Percentiles rank a stretch among this genome's conserved stretches.
phyloP scores from a whole-genome alignment of 257 asterid species.

The Solanum corneliomulleri region DNA sequence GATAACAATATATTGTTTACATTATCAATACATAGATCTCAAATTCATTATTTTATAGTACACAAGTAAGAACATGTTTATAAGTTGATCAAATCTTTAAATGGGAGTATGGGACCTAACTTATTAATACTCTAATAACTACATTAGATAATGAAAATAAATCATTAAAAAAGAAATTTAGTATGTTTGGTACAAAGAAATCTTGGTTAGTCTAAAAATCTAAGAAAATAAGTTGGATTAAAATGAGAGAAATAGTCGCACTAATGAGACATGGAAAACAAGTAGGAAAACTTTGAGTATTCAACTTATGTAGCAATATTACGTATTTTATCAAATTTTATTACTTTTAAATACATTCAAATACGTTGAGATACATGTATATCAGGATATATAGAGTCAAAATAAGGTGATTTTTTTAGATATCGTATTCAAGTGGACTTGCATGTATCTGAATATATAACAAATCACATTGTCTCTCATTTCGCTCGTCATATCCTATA shows the following conservation, averaged over 20 bases:
- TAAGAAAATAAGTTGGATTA: neutral
- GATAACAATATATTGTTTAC: neutral
- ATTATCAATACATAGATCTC: neutral
- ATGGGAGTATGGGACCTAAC: neutral
- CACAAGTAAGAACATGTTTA: neutral
- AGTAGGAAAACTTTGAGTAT: neutral
- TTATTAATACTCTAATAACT: neutral
- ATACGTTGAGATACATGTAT: too few species aligned
- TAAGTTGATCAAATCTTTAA: neutral
- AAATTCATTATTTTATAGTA: neutral
- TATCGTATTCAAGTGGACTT: too few species aligned
- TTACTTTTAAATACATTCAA: too few species aligned
- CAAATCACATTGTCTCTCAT: accelerated
- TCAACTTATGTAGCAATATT: neutral
- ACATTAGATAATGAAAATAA: neutral
- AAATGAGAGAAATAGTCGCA: neutral
- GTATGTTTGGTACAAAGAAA: neutral
- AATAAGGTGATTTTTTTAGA: neutral
- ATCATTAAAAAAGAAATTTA: neutral
- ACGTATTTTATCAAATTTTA: too few species aligned
- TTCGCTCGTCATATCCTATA: neutral
- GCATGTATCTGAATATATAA: too few species aligned
- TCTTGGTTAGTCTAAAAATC: neutral
- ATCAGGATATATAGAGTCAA: too few species aligned
- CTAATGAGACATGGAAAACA: neutral